Evolutionary conservation across 2,329 filamentous ascomycete genomes (phyloP), one percentile per base, ranked within the genome.

Genomic region (Xylariaceae sp.): DNA sequence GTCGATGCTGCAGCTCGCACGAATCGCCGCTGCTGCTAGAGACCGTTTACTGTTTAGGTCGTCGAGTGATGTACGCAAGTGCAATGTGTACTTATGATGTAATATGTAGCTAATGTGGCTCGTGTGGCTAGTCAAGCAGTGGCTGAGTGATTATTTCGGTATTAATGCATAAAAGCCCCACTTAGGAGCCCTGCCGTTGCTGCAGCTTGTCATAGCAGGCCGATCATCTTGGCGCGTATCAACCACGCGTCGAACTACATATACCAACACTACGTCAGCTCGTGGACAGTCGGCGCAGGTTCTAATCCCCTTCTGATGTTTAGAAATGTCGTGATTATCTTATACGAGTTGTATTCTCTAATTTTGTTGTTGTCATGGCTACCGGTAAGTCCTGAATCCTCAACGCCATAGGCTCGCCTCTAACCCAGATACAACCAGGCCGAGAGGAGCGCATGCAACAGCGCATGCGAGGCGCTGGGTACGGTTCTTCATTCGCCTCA

Each of bases 391-490:
- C 7, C 1, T 16, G 29, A 49, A 16, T 42, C 34, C 30, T 5
- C 34, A n/a, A 15, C n/a, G 12, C 8, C n/a, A 21, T 51, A 45
- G 41, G n/a, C 32, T 52, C 54, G 34, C 47, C 36, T 4, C 51
- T 57, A 55, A 57, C 47, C 26, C 34, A 22, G 12, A 39, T 34
- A 43, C 54, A n/a, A 55, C 40, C 53, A 80, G 78, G 75, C 65
- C 80, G 83, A 61, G 79, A 81, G 61, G 81, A 84, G 66, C 80
- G 81, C 64, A 77, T 85, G 72, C 80, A 82, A 58, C 77, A 84
- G 71, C 82, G 83, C 65, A 79, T 86, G 66, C 81, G 83, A 57
- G 83, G 83, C 57, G 82, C 83, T 40, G 80, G 81, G 82, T 84
- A 74, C 60, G 79, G 68, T 39, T 32, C 12, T 18, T 53, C 8